Base-by-base conservation (phyloP, 768 basidiomycete species). In the Podaxis mareebaensis region DNA sequence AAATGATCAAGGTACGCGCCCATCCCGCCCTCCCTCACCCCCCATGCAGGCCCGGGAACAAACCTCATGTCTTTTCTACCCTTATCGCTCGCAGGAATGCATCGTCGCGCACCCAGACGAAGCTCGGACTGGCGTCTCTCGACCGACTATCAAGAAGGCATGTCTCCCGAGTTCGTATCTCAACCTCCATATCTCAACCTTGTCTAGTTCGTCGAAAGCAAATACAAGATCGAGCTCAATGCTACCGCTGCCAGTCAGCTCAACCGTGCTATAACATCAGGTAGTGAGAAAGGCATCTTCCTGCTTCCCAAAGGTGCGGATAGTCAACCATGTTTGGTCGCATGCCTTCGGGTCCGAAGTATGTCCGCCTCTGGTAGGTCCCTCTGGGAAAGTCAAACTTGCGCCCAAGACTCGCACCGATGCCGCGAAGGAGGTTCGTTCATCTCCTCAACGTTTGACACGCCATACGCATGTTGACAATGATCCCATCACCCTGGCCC, bases 101-200 rank as follows among this genome's bases (percentile, higher is more conserved):
- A 91, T 95, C 77, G 77, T 79, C 63, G 83, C 83, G 36, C 81
- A 89, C 74, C 85, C 85, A 42, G 88, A 89, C 57, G 91, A 92
- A 38, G 83, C 85, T 36, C 86, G 90, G 53, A 67, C 76, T 58
- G 93, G 92, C 68, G 93, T 94, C 66, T 94, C 92, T 46, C 85
- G 95, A 62, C 83, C 87, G 15, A 83, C 78, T 30, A 91, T 96
- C 80, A 96, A 96, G 87, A 93, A 78, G 81, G 88, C 84, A 52
- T 44, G 73, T 63, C 64, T 48, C 58, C 65, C 62, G 61, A 61
- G 53, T n/a, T 60, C 55, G 55, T 61, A 55, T 62, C 58, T 22
- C 58, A 63, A 54, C 49, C 62, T 42, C 57, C 64, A 63, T 65
- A 61, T 24, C 60, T 61, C 24, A 61, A 64, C 65, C 65, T 61